These are phyloP conservation scores for Kwoniella sp. DNA, from an alignment of 768 basidiomycete genomes.

Conservation along the genomic window DNA sequence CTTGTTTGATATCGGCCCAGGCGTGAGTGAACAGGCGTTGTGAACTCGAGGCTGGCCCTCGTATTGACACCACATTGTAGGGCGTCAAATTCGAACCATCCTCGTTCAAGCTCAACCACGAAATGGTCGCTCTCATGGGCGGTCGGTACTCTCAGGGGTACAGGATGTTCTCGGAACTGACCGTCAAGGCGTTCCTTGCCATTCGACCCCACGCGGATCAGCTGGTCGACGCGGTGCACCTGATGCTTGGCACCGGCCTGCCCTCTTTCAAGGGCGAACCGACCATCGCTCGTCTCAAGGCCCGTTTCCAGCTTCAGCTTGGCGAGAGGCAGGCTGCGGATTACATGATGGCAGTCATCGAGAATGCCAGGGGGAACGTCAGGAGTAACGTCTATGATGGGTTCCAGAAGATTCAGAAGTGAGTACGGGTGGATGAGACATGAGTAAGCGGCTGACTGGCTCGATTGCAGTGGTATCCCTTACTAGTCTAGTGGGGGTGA, in stretches of 20 bases:
- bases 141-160: conserved; percentile 92
- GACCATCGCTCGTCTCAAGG: conserved; percentile 79
- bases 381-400: conserved; percentile 92
- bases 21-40: conserved; percentile 62
- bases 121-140: conserved; percentile 98
- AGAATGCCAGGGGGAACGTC: conserved; percentile 91
- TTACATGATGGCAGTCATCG: conserved; percentile 81
- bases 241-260: conserved; percentile 92
- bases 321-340: conserved; percentile 89
- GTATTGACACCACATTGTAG: neutral
- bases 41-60: neutral
- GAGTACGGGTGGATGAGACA: conserved; percentile 14
- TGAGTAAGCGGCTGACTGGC: neutral
- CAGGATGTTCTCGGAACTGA: conserved; percentile 85
- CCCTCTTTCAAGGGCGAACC: conserved; percentile 96
- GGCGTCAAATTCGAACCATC: conserved; percentile 98
- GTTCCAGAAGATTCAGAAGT: conserved; percentile 62
- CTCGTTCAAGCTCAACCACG: conserved; percentile 97
- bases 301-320: conserved; percentile 76
- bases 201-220: conserved; percentile 92
- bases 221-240: conserved; percentile 75
- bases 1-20: conserved; percentile 79
- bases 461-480: conserved; percentile 22
- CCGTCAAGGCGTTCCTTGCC: conserved; percentile 93
- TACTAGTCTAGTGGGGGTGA: no score